Base-by-base conservation (phyloP, 306 rosid species). In the Vigna mungo region DNA sequence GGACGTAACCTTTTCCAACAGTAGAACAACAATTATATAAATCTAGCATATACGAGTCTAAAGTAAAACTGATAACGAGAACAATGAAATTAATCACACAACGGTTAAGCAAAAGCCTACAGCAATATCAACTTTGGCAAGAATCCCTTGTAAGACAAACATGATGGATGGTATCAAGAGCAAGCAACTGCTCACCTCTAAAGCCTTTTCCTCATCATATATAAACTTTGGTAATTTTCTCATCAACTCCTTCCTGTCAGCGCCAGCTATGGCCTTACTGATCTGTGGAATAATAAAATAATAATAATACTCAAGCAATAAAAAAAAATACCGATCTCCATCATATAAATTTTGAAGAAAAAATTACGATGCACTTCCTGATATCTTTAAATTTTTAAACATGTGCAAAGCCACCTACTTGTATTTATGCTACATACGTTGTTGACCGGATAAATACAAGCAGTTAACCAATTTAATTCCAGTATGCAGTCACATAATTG, bases 181-280 rank as follows among this genome's bases (percentile, higher is more conserved):
- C 67, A 32, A 75, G 46, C 71, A 79, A 71, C 75, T 82, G 69
- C 77, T 86, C 84, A 95, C 99, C 98, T 95, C 99, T 82, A 91
- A 77, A 76, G 93, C 94, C 79, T 92, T 95, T 82, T 95, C 99
- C 84, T 95, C 99, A 68, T 92, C 98, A 72, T 95, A 95, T 65
- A 95, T 90, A 82, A 95, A 95, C 77, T 92, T 92, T 72, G 99
- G 99, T 72, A 95, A 85, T 87, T 92, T 95, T 87, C 90, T 91
- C 99, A 95, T 90, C 14, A 92, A 71, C 66, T 95, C 97, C 88
- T 92, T 92, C 68, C 87, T 77, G 85, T 95, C 98, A 77, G 97
- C 69, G 71, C 96, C 99, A 62, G 97, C 81, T 46, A 95, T 78
- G 21, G 93, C 87, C 78, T 89, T 87, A 90, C 99, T 95, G 88